Evolutionary conservation across 805 yeast species (phyloP), one percentile per base, ranked within the genome.

Genomic region (Zygotorulaspora danielsina): DNA sequence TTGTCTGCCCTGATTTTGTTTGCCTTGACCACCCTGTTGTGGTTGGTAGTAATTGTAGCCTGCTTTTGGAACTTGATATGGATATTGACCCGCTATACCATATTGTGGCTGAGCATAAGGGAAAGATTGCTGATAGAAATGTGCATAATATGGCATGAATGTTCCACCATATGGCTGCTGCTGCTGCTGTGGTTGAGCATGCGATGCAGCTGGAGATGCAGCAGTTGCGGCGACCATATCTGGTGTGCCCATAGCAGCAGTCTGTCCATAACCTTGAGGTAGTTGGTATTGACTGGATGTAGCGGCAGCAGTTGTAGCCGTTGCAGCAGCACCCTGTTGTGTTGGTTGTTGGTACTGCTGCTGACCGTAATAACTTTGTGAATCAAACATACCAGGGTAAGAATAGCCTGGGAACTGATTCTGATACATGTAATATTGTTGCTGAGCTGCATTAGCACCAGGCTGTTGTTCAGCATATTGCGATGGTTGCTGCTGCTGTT

Each of bases 101-200:
- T 61, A 61, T 45, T 61, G 65, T 32, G 65, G 65, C 46, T 61
- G 64, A 28, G 55, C 64, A 37, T 60, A 60, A 39, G 64, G 64
- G 59, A 61, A 57, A 11, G 60, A 54, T 47, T 61, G 64, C 44
- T 59, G 64, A 49, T 61, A 59, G 45, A 56, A 60, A 41, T 58
- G 63, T 27, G 55, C 59, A 36, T 61, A 59, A 39, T 60, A 57
- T 39, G 66, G 66, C 63, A 59, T 57, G 43, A 59, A 60, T 6
- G 60, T 53, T 12, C 57, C 59, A 26, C 61, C 62, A 29, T 60
- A 58, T 43, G 53, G 61, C 38, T 57, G 62, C 24, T 46, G 54
- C 37, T 54, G 60, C 29, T 39, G 51, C 36, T 47, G 45, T 13
- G 48, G 46, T 42, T 49, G 57, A 32, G 50, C 48, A 21, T 53